Conservation (phyloP, 2,329 filamentous ascomycete species). For the Xylaria sp. region DNA sequence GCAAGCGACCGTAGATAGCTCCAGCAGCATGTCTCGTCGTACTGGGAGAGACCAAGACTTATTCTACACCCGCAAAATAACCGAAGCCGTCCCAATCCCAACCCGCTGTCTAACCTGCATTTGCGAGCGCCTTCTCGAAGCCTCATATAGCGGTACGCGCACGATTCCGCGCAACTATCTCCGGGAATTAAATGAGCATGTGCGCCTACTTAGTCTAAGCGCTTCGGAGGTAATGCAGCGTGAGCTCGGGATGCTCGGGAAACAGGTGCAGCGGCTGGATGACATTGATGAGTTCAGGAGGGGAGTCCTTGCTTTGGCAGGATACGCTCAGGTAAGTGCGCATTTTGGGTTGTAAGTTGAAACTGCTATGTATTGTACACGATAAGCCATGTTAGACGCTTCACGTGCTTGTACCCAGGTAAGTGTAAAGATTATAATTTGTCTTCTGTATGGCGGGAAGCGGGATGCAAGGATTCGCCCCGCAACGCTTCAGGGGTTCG, state of each 20-base stretch:
- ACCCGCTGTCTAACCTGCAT: constrained; percentile 32
- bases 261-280: not conserved
- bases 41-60: no score
- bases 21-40: no score
- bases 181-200: not conserved
- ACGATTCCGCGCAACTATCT: constrained; percentile 16
- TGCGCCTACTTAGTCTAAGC: not conserved
- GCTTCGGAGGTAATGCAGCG: not conserved
- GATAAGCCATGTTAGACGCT: no score
- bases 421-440: no score
- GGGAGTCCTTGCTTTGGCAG: constrained; percentile 6
- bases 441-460: no score
- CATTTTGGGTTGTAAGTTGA: constrained; percentile 3
- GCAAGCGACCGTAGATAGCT: not conserved
- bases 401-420: no score
- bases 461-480: no score
- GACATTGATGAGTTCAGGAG: constrained; percentile 13
- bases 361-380: no score
- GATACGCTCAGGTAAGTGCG: constrained; percentile 3
- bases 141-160: not conserved
- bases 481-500: not conserved
- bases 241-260: not conserved
- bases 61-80: not conserved
- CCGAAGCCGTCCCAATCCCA: constrained; percentile 15
- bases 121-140: constrained; percentile 25